Evolutionary conservation across 257 asterid species (phyloP).

Genomic region (Petunia secreta): DNA sequence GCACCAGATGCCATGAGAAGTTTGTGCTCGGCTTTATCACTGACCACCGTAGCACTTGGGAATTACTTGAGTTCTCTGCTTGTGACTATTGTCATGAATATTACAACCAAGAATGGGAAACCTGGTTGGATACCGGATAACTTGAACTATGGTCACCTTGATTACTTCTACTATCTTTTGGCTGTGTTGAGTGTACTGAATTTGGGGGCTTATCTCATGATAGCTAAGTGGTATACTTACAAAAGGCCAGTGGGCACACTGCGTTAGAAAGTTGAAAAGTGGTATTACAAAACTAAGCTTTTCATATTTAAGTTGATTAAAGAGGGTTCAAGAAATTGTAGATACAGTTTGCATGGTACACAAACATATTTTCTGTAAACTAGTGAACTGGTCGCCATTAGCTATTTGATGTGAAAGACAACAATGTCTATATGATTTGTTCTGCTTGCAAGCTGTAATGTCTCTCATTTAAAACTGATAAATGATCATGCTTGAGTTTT

Average conservation of each 20-base stretch:
- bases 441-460: background rate
- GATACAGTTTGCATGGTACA: slow-evolving; percentile 18
- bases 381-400: background rate
- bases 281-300: background rate
- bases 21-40: slow-evolving; percentile 59
- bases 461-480: background rate
- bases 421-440: background rate
- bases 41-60: slow-evolving; percentile 64
- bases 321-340: slow-evolving; percentile 15
- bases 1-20: slow-evolving; percentile 84
- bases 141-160: slow-evolving; percentile 55
- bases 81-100: slow-evolving; percentile 53
- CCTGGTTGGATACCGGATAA: slow-evolving; percentile 73
- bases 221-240: slow-evolving; percentile 59
- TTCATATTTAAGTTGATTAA: background rate
- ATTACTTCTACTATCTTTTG: slow-evolving; percentile 65
- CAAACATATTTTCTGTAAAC: background rate
- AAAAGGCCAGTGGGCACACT: slow-evolving; percentile 52
- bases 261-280: slow-evolving; percentile 30
- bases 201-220: slow-evolving; percentile 50
- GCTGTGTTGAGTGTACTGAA: slow-evolving; percentile 57
- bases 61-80: slow-evolving; percentile 60
- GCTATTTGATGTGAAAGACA: background rate
- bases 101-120: slow-evolving; percentile 52
- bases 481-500: background rate